These are phyloP conservation scores for Diutina neorugosa DNA, from an alignment of 1,139 yeast species.

Conservation along the genomic window DNA sequence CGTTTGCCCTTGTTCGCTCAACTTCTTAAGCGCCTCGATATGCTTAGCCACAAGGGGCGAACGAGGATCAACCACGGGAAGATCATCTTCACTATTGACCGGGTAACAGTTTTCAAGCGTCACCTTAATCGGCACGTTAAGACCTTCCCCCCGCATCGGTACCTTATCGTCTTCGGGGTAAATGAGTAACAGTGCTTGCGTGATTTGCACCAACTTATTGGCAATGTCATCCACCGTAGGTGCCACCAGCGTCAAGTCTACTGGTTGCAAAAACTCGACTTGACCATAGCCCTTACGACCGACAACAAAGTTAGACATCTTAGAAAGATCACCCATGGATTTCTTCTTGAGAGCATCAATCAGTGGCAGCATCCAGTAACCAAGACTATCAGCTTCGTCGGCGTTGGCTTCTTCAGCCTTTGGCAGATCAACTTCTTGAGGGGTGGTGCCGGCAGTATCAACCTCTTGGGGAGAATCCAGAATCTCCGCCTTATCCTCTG, in stretches of 20 bases:
- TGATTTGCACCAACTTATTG: constrained; percentile 54
- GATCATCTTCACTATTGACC: constrained; percentile 53
- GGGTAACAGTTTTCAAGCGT: constrained; percentile 76
- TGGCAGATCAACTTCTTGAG: not conserved
- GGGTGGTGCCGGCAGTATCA: not conserved
- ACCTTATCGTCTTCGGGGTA: constrained; percentile 67
- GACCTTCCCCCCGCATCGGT: constrained; percentile 59
- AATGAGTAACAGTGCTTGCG: constrained; percentile 48
- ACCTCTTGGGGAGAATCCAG: not conserved
- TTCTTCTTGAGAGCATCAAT: constrained; percentile 45
- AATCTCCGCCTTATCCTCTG: not conserved
- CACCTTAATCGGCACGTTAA: constrained; percentile 65
- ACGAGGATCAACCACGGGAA: constrained; percentile 68
- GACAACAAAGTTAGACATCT: constrained; percentile 54
- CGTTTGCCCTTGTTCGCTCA: constrained; percentile 34
- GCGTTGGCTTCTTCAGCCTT: constrained; percentile 2
- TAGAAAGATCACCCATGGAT: constrained; percentile 51
- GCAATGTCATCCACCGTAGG: constrained; percentile 43
- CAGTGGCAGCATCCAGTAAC: constrained; percentile 84
- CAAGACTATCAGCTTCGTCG: constrained; percentile 42
- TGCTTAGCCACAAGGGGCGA: constrained; percentile 64
- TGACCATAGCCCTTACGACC: constrained; percentile 77
- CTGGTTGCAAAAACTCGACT: constrained; percentile 67
- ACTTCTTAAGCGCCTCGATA: constrained; percentile 49
- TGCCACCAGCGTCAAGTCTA: constrained; percentile 59